phyloP scores from a whole-genome alignment of 1,284 basidiomycete genomes.

The Cutaneotrichosporon sp. region DNA sequence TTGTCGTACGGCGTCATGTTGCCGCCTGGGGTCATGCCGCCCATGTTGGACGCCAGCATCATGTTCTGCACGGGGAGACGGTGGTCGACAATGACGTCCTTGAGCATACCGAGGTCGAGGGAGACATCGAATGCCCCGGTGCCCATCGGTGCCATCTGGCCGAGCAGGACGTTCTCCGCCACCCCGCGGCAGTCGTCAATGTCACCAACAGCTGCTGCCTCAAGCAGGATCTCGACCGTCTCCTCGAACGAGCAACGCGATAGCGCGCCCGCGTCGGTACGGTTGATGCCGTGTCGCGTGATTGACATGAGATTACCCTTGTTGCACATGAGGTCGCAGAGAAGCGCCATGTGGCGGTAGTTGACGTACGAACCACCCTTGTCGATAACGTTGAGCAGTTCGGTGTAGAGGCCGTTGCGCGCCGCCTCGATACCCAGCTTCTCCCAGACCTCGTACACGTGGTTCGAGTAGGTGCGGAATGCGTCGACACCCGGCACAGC shows the following conservation, averaged over 20 bases:
- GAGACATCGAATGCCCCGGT: conserved; percentile 93
- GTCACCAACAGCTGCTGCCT: conserved; percentile 95
- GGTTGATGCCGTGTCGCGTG: conserved; percentile 98
- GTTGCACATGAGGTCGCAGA: conserved; percentile 98
- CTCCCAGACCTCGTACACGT: conserved; percentile 90
- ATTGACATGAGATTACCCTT: conserved; percentile 96
- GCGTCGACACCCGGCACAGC: conserved; percentile 93
- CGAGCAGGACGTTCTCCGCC: conserved; percentile 97
- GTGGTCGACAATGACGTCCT: conserved; percentile 97
- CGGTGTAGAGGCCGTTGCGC: conserved; percentile 85
- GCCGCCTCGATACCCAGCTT: conserved; percentile 99
- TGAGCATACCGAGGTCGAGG: conserved; percentile 95
- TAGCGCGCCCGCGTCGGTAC: conserved; percentile 91
- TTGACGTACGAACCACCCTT: conserved; percentile 99
- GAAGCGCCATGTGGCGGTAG: conserved; percentile 89
- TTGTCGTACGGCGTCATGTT: conserved; percentile 91
- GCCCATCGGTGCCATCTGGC: conserved; percentile 98
- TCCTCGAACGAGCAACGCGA: conserved; percentile 99
- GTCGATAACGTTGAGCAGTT: conserved; percentile 90
- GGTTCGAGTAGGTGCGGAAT: conserved; percentile 90
- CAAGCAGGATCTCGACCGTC: conserved; percentile 98
- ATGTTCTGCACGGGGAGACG: conserved; percentile 79
- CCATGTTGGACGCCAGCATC: conserved; percentile 71
- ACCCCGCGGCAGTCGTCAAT: conserved; percentile 97
- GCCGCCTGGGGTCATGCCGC: conserved; percentile 82